phyloP scores from a whole-genome alignment of 352 stramenopile species.

The Globisporangium spiculum region DNA sequence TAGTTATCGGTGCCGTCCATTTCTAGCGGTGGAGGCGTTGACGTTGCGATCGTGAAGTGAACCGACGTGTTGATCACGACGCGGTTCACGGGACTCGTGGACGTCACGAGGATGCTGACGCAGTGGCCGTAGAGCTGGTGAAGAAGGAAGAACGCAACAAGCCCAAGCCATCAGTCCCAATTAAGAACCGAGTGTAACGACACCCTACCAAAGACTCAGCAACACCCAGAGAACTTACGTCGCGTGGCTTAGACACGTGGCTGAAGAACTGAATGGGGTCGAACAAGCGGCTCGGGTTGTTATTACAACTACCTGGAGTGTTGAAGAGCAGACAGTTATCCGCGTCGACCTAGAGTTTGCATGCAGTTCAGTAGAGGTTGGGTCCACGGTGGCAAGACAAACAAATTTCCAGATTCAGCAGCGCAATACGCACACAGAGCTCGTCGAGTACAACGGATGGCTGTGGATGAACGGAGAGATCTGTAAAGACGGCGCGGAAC shows the following conservation, averaged over 20 bases:
- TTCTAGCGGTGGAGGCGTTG: neutral
- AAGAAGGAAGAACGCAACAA: neutral
- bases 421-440: slow-evolving; percentile 27
- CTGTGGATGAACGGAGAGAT: slow-evolving; percentile 26
- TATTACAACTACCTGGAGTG: neutral
- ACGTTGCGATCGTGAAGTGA: slow-evolving; percentile 30
- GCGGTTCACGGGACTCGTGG: slow-evolving; percentile 32
- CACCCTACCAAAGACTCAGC: neutral
- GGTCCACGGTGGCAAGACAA: neutral
- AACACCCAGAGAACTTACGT: slow-evolving; percentile 28
- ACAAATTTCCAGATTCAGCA: neutral
- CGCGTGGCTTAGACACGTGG: slow-evolving; percentile 34
- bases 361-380: neutral
- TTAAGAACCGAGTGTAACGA: neutral
- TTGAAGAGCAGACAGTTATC: slow-evolving; percentile 49
- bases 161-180: neutral
- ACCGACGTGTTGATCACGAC: slow-evolving; percentile 58
- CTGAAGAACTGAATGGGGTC: slow-evolving; percentile 42
- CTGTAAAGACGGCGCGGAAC: slow-evolving; percentile 47
- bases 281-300: slow-evolving; percentile 24
- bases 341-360: slow-evolving; percentile 27
- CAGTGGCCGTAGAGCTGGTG: slow-evolving; percentile 49
- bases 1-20: neutral
- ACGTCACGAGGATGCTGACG: slow-evolving; percentile 44
- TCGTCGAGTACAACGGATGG: slow-evolving; percentile 37